phyloP scores from a whole-genome alignment of 2,329 filamentous ascomycete genomes.

The Cladophialophora exuberans region DNA sequence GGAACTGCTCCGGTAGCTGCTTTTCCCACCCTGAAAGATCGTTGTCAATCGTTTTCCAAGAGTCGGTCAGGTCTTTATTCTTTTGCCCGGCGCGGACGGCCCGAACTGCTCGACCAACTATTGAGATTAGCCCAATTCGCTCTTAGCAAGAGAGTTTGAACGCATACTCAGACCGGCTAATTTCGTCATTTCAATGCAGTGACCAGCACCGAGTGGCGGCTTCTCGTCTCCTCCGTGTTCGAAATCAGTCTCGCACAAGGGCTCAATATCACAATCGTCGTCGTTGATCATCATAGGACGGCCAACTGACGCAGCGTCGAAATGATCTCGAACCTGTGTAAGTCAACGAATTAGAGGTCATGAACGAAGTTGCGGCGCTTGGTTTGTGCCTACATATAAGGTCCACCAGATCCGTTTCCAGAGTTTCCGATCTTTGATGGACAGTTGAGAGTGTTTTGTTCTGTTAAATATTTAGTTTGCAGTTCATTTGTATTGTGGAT shows the following conservation, averaged over 20 bases:
- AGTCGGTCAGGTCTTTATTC: conserved; percentile 4
- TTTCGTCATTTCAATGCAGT: conserved; percentile 22
- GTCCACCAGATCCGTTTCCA: conserved; percentile 34
- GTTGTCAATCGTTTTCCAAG: conserved; percentile 11
- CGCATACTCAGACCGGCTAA: conserved; percentile 17
- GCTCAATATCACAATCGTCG: conserved; percentile 35
- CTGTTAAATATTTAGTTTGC: conserved; percentile 29
- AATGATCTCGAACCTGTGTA: conserved; percentile 20
- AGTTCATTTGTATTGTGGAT: not conserved
- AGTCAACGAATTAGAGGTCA: conserved; percentile 2
- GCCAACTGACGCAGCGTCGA: conserved; percentile 32
- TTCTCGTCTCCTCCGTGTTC: conserved; percentile 16
- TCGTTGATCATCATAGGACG: conserved; percentile 34
- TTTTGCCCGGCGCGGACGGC: conserved; percentile 12
- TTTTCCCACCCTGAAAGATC: conserved; percentile 22
- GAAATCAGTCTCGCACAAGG: conserved; percentile 30
- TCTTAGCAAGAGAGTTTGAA: conserved; percentile 2
- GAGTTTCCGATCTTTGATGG: conserved; percentile 17
- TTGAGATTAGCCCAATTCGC: conserved; percentile 11
- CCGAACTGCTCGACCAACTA: conserved; percentile 19
- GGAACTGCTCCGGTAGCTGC: conserved; percentile 17
- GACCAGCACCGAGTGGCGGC: conserved; percentile 11
- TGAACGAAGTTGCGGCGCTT: not conserved
- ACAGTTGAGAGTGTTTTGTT: conserved; percentile 14
- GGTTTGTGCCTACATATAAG: conserved; percentile 17